Evolutionary conservation across 2,329 filamentous ascomycete genomes (phyloP), one percentile per base, ranked within the genome.

Genomic region (Stenocarpella maydis): DNA sequence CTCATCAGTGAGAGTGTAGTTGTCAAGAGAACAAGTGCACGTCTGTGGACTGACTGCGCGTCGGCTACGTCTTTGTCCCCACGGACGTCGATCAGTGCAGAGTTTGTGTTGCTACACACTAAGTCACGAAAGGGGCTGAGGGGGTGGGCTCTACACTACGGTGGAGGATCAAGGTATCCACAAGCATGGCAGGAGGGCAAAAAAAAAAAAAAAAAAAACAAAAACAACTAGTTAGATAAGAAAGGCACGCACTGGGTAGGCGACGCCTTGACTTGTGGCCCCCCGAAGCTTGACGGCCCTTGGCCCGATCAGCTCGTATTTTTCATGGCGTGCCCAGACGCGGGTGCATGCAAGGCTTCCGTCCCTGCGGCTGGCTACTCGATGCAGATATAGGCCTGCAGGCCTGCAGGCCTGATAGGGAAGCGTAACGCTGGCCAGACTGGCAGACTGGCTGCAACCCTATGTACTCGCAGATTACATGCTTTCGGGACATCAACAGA

Each of bases 71-170:
- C 39, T 37, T n/a, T 55, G 49, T 24, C 67, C 14, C 37, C 58
- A 49, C 45, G 55, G 66, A 31, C 21, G 64, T 60, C 28, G 61
- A 63, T 68, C 34, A 21, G 19, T 21, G 31, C 45, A 37, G 34
- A 28, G 41, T 49, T 34, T 4, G 21, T 34, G 37, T 65, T 69
- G 69, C 67, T 65, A 68, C 65, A 49, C 17, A 69, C 39, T 65
- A 55, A 61, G 65, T 47, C 54, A 45, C 37, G 37, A 68, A 54
- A 65, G 53, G 69, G 66, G 61, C 60, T 63, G 61, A 54, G 60
- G 53, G 69, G 66, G 61, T 60, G 55, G 61, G 66, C 61, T 60
- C 53, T 37, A 37, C 34, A 34, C n/a, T n/a, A n/a, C n/a, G 41
- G 65, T 37, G 17, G 28, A 26, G 45, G 37, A 21, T n/a, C 15